A percentile compares a stretch with the other conserved stretches of the same genome.
Conservation (phyloP, 768 basidiomycete species). For the Lactarius evosmus region DNA sequence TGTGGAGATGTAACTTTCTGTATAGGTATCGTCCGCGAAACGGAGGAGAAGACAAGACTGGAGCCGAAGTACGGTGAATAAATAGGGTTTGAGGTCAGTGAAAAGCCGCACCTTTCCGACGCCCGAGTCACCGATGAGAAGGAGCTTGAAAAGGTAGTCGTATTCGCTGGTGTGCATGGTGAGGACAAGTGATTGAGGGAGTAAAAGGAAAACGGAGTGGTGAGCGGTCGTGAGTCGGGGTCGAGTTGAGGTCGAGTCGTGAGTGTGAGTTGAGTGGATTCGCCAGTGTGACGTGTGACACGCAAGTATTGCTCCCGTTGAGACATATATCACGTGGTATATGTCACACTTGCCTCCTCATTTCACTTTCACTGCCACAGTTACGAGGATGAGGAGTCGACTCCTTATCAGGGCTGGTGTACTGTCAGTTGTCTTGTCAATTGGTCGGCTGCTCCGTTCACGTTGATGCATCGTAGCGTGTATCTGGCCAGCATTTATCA, state of each 20-base stretch:
- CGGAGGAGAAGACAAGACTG: slow-evolving; percentile 91
- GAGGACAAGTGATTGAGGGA: slow-evolving; percentile 24
- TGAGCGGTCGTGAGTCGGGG: slow-evolving; percentile 12
- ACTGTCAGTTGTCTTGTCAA: too few species aligned
- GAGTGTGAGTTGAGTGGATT: slow-evolving; percentile 34
- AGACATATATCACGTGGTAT: background rate
- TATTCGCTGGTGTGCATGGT: slow-evolving; percentile 90
- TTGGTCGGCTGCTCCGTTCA: too few species aligned
- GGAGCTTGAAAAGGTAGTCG: slow-evolving; percentile 94
- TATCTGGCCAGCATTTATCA: too few species aligned
- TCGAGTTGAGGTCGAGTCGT: slow-evolving; percentile 22
- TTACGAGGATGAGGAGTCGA: too few species aligned
- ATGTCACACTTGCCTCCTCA: too few species aligned
- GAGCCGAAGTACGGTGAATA: slow-evolving; percentile 26
- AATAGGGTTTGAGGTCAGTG: slow-evolving; percentile 26
- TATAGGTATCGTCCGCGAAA: slow-evolving; percentile 96
- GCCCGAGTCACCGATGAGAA: slow-evolving; percentile 93
- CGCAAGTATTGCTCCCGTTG: background rate
- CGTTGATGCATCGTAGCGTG: too few species aligned
- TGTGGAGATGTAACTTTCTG: slow-evolving; percentile 95
- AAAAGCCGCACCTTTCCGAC: slow-evolving; percentile 73
- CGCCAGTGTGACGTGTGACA: background rate
- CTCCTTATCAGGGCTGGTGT: too few species aligned
- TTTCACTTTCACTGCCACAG: too few species aligned
- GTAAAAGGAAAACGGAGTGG: slow-evolving; percentile 15